phyloP scores from a whole-genome alignment of 441 rosid genomes.

The Melianthus villosus region DNA sequence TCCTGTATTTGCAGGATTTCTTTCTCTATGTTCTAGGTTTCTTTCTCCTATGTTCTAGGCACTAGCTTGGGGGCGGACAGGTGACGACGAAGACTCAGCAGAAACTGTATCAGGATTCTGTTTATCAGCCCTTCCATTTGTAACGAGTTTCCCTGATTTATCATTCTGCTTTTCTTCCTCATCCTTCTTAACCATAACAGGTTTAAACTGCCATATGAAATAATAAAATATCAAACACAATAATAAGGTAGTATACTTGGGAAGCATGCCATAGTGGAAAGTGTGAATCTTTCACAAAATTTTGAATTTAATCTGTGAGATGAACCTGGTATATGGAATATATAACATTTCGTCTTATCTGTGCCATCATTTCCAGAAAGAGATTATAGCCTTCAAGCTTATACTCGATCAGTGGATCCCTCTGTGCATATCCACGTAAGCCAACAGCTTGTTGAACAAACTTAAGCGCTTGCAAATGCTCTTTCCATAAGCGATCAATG shows the following conservation, averaged over 20 bases:
- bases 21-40: background rate
- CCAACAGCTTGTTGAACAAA: slow-evolving; percentile 96
- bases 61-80: slow-evolving; percentile 32
- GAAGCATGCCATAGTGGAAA: too few relatives aligned
- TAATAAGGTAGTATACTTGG: background rate
- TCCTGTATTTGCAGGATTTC: background rate
- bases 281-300: too few relatives aligned
- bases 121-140: slow-evolving; percentile 27
- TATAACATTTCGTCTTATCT: slow-evolving; percentile 84
- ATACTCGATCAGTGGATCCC: slow-evolving; percentile 91
- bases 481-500: slow-evolving; percentile 93
- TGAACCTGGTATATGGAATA: slow-evolving; percentile 90
- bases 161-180: slow-evolving; percentile 30
- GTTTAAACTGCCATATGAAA: slow-evolving; percentile 49
- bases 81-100: slow-evolving; percentile 43
- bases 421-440: slow-evolving; percentile 86
- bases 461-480: slow-evolving; percentile 87
- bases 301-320: background rate
- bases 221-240: background rate
- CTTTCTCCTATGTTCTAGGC: slow-evolving; percentile 14
- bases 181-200: slow-evolving; percentile 70
- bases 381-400: slow-evolving; percentile 93
- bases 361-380: slow-evolving; percentile 96
- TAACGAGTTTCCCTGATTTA: slow-evolving; percentile 26
- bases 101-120: slow-evolving; percentile 24